These are phyloP conservation scores for Hemileccinum rubropunctum DNA, from an alignment of 768 basidiomycete species.

Conservation along the genomic window DNA sequence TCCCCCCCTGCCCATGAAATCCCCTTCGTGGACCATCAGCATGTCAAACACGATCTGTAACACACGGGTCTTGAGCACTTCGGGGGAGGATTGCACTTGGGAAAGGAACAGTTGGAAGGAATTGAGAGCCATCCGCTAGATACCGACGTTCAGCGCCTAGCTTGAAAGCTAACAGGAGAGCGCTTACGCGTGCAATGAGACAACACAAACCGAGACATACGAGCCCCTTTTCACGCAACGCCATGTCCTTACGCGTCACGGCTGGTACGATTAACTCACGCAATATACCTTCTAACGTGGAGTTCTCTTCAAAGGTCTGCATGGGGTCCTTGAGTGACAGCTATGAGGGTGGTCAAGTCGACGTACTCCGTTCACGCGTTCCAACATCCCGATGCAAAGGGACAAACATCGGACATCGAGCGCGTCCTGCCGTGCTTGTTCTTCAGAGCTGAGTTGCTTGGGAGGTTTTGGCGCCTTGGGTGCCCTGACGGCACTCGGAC, in stretches of 20 bases:
- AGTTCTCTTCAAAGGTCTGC: constrained; percentile 63
- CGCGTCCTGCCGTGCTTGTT: constrained; percentile 53
- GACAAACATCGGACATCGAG: constrained; percentile 74
- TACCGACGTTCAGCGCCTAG: no score
- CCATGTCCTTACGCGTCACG: constrained; percentile 81
- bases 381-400: constrained; percentile 80
- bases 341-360: not conserved
- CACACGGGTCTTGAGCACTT: constrained; percentile 63
- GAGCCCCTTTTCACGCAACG: constrained; percentile 62
- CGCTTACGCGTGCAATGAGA: constrained; percentile 56
- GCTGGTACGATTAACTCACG: constrained; percentile 89
- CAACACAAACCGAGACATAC: constrained; percentile 70
- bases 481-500: constrained; percentile 5
- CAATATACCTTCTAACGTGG: constrained; percentile 62
- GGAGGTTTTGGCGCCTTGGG: constrained; percentile 20
- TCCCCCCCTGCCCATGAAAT: constrained; percentile 51
- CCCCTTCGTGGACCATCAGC: constrained; percentile 77
- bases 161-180: not conserved
- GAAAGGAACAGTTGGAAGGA: constrained; percentile 80
- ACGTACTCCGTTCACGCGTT: constrained; percentile 81
- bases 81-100: constrained; percentile 65
- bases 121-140: constrained; percentile 34
- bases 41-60: constrained; percentile 84
- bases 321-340: not conserved
- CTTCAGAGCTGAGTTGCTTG: constrained; percentile 54